A percentile compares a stretch with the other conserved stretches of the same genome.
These are phyloP conservation scores for Kodamaea leandrae DNA, from an alignment of 805 yeast genomes.

Conservation along the genomic window DNA sequence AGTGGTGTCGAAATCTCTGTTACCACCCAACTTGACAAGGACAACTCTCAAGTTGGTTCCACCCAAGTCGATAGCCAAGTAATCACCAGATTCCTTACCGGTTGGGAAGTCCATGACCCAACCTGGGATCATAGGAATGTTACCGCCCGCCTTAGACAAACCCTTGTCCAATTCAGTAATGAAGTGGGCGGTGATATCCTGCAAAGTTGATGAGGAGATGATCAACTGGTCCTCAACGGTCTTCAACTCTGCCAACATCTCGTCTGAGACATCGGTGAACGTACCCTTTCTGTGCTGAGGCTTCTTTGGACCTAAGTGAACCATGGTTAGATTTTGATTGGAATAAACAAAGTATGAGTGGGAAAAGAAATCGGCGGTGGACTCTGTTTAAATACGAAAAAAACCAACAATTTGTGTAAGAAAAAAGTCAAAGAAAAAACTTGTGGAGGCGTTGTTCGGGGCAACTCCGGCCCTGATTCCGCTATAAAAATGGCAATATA, in stretches of 20 bases:
- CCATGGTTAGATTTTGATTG: slow-evolving; percentile 51
- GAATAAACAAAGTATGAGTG: neutral
- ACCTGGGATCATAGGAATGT: slow-evolving; percentile 95
- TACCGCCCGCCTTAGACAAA: slow-evolving; percentile 69
- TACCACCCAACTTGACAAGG: slow-evolving; percentile 78
- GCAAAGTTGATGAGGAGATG: slow-evolving; percentile 58
- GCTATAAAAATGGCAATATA: too few relatives aligned
- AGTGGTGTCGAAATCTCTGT: slow-evolving; percentile 76
- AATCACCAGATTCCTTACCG: slow-evolving; percentile 87
- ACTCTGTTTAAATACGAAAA: slow-evolving; percentile 6
- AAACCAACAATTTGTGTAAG: neutral
- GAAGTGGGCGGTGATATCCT: slow-evolving; percentile 71
- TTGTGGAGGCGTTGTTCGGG: slow-evolving; percentile 1
- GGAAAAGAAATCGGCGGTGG: neutral
- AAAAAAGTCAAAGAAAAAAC: neutral
- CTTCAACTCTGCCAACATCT: slow-evolving; percentile 55
- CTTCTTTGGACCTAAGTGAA: slow-evolving; percentile 78
- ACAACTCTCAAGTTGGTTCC: slow-evolving; percentile 96
- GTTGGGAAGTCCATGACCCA: slow-evolving; percentile 95
- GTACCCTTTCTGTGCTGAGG: slow-evolving; percentile 76
- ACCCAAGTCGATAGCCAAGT: slow-evolving; percentile 92
- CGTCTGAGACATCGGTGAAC: slow-evolving; percentile 61
- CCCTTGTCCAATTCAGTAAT: slow-evolving; percentile 80
- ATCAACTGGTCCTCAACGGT: slow-evolving; percentile 60
- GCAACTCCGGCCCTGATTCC: neutral